Base-by-base conservation (phyloP, 2,329 filamentous ascomycete genomes). In the Penicillium sp. region DNA sequence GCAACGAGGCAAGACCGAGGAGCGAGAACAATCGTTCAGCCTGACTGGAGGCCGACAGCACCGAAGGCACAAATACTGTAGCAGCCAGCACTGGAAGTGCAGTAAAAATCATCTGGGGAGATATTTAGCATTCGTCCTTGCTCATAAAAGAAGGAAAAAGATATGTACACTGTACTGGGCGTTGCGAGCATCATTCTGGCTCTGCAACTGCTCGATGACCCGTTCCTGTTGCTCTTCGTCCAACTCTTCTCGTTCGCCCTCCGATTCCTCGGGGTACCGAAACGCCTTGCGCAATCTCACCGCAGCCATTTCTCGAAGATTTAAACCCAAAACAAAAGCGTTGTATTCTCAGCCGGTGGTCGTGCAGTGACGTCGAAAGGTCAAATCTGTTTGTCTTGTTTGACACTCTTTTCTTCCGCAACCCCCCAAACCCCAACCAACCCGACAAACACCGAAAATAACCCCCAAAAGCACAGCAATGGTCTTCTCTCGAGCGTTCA, bases 211-310 rank as follows among this genome's bases (percentile, higher is more conserved):
- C 47, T 68, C 58, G 38, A 78, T 77, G 10, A 77, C 55, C 10
- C 60, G 66, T 49, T 78, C 75, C 58, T 78, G 76, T 57, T 78
- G 73, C 80, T 92, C 82, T 73, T 92, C 89, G 69, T 94, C 90
- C 57, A 94, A 78, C 52, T 85, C 82, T 61, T 86, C 81, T 13
- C 82, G 79, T 35, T 82, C 78, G 42, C 77, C 75, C 58, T 80
- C 77, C 46, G 80, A 79, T 65, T 88, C 85, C 54, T 77, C 74
- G 5, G 88, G 88, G 74, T 93, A 94, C 57, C 82, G 83, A 74
- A 95, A 94, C 9, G 89, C 87, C 65, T 83, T 87, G 66, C 91
- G 86, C 42, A 94, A 77, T 59, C 89, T 86, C 50, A 88, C 77
- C 39, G 81, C 74, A 53, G 78, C 75, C 79, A 81, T 65, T 40